Evolutionary conservation across 148 eudicot genomes (phyloP).

Genomic region (Dianthus caryophyllus): DNA sequence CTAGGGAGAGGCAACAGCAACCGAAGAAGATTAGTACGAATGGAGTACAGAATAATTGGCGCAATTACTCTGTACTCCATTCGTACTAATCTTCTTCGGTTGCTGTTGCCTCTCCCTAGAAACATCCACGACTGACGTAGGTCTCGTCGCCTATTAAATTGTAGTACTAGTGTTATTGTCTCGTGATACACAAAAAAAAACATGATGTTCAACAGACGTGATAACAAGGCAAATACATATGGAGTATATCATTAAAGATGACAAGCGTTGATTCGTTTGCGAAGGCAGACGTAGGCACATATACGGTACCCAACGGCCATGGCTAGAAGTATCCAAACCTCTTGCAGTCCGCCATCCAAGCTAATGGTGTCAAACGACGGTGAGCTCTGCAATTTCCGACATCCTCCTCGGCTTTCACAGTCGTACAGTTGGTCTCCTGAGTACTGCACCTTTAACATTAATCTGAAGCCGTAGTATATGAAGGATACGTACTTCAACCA

Average conservation of each 20-base stretch:
- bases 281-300: constrained; percentile 66
- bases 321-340: constrained; percentile 85
- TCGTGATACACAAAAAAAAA: no score
- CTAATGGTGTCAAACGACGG: constrained; percentile 86
- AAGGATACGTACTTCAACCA: constrained; percentile 92
- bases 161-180: no score
- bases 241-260: constrained; percentile 37
- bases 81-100: no score
- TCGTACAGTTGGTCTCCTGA: constrained; percentile 74
- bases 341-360: constrained; percentile 68
- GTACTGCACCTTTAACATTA: constrained; percentile 71
- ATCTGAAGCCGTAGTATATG: constrained; percentile 74
- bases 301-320: constrained; percentile 81
- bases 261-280: constrained; percentile 49
- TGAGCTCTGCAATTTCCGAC: constrained; percentile 73
- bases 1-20: no score
- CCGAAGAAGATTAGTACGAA: no score
- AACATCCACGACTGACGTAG: no score
- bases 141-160: no score
- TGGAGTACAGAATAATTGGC: no score
- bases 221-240: no score
- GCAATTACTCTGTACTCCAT: no score
- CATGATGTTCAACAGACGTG: no score
- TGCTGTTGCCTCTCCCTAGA: no score
- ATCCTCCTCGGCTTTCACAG: constrained; percentile 72